Conservation (phyloP, 140 eudicot genomes). For the Anethum foeniculum region DNA sequence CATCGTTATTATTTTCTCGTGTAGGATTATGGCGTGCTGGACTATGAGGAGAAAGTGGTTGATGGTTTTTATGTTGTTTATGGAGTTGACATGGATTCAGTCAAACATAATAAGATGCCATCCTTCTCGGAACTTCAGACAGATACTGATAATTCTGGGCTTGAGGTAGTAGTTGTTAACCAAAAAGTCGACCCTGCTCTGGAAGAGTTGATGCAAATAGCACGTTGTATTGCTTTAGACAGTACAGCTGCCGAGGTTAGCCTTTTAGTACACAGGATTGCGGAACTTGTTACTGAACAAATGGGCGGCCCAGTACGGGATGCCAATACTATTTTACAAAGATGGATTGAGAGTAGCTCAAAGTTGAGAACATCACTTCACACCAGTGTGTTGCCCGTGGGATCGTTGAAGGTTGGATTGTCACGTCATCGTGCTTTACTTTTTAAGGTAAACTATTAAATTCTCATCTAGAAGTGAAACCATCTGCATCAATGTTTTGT, state of each 20-base stretch:
- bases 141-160: conserved; percentile 50
- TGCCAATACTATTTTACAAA: conserved; percentile 66
- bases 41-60: conserved; percentile 83
- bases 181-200: conserved; percentile 70
- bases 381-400: conserved; percentile 81
- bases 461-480: conserved; percentile 2
- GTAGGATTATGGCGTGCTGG: conserved; percentile 86
- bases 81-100: conserved; percentile 46
- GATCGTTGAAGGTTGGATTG: conserved; percentile 76
- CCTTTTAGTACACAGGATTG: conserved; percentile 78
- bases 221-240: conserved; percentile 75
- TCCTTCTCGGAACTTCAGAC: conserved; percentile 78
- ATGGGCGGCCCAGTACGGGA: conserved; percentile 94
- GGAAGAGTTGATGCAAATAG: conserved; percentile 83
- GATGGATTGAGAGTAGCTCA: conserved; percentile 86
- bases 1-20: conserved; percentile 4
- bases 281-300: conserved; percentile 92
- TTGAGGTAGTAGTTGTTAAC: conserved; percentile 79
- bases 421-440: conserved; percentile 98
- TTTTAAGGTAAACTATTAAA: conserved; percentile 59
- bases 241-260: conserved; percentile 52
- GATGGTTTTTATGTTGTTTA: conserved; percentile 90
- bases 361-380: conserved; percentile 83
- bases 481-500: not conserved
- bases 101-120: conserved; percentile 72